Percentiles rank a stretch among this genome's conserved stretches.
These are phyloP conservation scores for Aeminium ludgeri DNA, from an alignment of 495 filamentous ascomycete species.

Conservation along the genomic window DNA sequence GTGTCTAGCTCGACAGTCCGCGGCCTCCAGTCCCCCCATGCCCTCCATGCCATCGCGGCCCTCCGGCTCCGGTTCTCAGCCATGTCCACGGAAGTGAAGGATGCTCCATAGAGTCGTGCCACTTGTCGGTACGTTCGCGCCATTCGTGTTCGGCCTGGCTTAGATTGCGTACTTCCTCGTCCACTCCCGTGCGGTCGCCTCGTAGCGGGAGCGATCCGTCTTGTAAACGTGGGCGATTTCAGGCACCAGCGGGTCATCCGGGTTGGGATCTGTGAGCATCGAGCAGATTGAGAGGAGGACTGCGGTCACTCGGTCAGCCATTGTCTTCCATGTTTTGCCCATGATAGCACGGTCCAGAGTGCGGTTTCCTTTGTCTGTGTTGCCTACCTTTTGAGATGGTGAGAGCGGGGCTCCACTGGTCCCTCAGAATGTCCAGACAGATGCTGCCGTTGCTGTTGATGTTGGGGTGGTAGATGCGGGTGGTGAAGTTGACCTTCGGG, in stretches of 20 bases:
- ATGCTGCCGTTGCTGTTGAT: conserved; percentile 99
- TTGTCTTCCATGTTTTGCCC: too few species aligned
- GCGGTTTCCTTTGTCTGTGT: conserved; percentile 2
- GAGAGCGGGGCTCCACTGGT: conserved; percentile 97
- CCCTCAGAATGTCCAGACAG: conserved; percentile 91
- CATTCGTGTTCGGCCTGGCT: not conserved
- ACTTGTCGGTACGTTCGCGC: too few species aligned
- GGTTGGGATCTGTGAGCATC: conserved; percentile 98
- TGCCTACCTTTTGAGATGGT: conserved; percentile 93
- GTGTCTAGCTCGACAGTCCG: too few species aligned
- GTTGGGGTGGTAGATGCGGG: conserved; percentile 98
- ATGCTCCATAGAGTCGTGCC: too few species aligned
- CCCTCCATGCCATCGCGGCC: too few species aligned
- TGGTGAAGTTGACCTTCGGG: conserved; percentile 99
- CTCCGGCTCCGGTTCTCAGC: too few species aligned
- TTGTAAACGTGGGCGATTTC: conserved; percentile 99
- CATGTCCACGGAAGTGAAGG: too few species aligned
- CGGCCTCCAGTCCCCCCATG: too few species aligned
- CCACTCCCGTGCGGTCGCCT: conserved; percentile 94
- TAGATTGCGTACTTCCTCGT: conserved; percentile 96
- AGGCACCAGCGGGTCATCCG: conserved; percentile 92
- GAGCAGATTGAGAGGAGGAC: conserved; percentile 98
- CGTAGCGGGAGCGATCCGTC: conserved; percentile 88
- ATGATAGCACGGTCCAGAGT: too few species aligned
- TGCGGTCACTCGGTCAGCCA: conserved; percentile 22